These are phyloP conservation scores for Pseudocercospora musae DNA, from an alignment of 2,329 filamentous ascomycete genomes.

Conservation along the genomic window DNA sequence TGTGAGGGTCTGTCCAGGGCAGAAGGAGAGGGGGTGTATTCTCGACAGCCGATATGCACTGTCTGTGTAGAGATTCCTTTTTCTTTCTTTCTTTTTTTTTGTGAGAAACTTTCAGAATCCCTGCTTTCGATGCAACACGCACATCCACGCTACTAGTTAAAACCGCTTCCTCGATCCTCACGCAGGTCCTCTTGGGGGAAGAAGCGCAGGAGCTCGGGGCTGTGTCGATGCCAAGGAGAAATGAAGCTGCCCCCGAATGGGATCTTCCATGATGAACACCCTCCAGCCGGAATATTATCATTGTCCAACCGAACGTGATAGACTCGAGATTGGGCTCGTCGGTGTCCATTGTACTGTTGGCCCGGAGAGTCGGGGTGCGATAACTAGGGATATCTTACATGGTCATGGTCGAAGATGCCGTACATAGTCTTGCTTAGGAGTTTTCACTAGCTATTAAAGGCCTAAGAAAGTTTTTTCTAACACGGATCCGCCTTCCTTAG, in stretches of 20 bases:
- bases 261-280: not conserved
- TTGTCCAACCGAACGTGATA: not conserved
- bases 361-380: too few species aligned
- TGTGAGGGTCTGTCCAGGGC: too few species aligned
- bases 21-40: too few species aligned
- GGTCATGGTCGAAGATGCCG: not conserved
- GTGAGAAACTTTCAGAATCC: not conserved
- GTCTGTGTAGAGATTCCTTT: too few species aligned
- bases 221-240: not conserved
- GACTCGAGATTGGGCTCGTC: not conserved
- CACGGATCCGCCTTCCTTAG: too few species aligned
- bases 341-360: not conserved
- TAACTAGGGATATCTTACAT: too few species aligned
- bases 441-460: too few species aligned
- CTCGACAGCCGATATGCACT: too few species aligned
- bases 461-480: too few species aligned
- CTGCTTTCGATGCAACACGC: not conserved
- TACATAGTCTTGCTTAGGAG: too few species aligned
- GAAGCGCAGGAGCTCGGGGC: not conserved
- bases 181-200: not conserved
- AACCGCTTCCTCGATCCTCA: not conserved
- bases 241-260: not conserved
- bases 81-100: too few species aligned
- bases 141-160: not conserved
- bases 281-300: too few species aligned